phyloP scores from a whole-genome alignment of 306 rosid species.

The Gastrolobium bilobum region DNA sequence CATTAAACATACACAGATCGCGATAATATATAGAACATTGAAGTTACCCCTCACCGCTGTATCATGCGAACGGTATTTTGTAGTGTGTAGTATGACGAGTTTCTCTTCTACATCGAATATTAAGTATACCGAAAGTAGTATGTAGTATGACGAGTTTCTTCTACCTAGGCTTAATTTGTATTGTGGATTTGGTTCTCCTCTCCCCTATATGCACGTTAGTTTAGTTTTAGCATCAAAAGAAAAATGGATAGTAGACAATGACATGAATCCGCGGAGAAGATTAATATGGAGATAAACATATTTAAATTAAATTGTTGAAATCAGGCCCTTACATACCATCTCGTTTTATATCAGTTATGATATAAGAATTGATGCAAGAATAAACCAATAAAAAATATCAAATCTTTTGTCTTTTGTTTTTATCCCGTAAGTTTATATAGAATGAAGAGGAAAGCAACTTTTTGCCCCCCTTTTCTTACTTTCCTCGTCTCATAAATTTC shows the following conservation, averaged over 20 bases:
- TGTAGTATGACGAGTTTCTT: too few relatives aligned
- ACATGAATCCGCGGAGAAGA: neutral
- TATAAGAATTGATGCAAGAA: neutral
- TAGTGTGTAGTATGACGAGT: too few relatives aligned
- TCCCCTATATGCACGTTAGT: neutral
- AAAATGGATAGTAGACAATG: neutral
- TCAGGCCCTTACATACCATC: neutral
- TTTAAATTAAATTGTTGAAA: neutral
- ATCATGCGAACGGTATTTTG: too few relatives aligned
- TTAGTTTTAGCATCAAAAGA: neutral
- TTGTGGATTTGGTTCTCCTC: too few relatives aligned
- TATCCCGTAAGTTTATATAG: neutral
- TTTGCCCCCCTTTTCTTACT: too few relatives aligned
- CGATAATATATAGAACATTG: too few relatives aligned
- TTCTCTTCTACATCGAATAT: too few relatives aligned
- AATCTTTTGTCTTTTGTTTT: neutral
- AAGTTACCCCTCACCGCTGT: too few relatives aligned
- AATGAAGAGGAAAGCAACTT: neutral
- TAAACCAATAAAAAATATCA: slow-evolving; percentile 2
- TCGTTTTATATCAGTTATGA: neutral
- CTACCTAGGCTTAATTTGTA: too few relatives aligned
- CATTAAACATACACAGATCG: too few relatives aligned
- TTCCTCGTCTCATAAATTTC: too few relatives aligned
- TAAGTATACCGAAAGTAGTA: too few relatives aligned
- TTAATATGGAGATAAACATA: neutral